Conservation (phyloP, 768 basidiomycete species). For the Termitomyces sp. region DNA sequence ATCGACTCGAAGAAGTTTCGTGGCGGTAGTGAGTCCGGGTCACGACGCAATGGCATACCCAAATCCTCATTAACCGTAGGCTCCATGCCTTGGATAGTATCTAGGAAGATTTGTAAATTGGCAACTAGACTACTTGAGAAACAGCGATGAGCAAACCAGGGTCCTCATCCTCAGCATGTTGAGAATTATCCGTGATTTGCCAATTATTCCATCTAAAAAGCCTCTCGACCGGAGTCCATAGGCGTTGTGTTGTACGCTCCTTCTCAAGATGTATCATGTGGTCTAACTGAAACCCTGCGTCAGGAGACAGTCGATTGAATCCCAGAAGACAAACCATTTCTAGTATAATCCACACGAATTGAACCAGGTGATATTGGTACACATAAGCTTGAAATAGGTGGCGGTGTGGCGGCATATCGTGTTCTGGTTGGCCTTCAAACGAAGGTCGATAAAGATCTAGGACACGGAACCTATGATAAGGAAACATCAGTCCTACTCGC, state of each 20-base stretch:
- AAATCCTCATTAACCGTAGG: slow-evolving; percentile 40
- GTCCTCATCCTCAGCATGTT: slow-evolving; percentile 61
- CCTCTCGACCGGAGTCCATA: slow-evolving; percentile 55
- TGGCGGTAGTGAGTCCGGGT: slow-evolving; percentile 74
- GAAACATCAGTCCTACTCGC: neutral
- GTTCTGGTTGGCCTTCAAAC: slow-evolving; percentile 30
- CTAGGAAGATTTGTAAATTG: slow-evolving; percentile 14
- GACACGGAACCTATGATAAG: slow-evolving; percentile 32
- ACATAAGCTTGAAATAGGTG: slow-evolving; percentile 72
- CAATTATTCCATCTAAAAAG: slow-evolving; percentile 39
- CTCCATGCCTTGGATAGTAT: slow-evolving; percentile 51
- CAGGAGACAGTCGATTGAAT: neutral
- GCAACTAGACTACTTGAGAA: neutral
- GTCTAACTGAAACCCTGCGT: slow-evolving; percentile 42
- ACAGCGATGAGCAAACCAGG: slow-evolving; percentile 38
- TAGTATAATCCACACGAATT: slow-evolving; percentile 28
- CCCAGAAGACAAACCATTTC: slow-evolving; percentile 30
- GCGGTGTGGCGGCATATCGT: slow-evolving; percentile 55
- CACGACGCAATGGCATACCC: slow-evolving; percentile 49
- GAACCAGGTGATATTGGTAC: slow-evolving; percentile 55
- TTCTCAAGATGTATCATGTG: slow-evolving; percentile 53
- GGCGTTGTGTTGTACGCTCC: slow-evolving; percentile 26
- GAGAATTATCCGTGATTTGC: slow-evolving; percentile 37
- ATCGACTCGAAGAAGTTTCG: slow-evolving; percentile 48
- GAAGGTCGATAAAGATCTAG: slow-evolving; percentile 56